Evolutionary conservation across 1,284 basidiomycete species (phyloP).

Genomic region (Pseudozyma tsukubaensis): DNA sequence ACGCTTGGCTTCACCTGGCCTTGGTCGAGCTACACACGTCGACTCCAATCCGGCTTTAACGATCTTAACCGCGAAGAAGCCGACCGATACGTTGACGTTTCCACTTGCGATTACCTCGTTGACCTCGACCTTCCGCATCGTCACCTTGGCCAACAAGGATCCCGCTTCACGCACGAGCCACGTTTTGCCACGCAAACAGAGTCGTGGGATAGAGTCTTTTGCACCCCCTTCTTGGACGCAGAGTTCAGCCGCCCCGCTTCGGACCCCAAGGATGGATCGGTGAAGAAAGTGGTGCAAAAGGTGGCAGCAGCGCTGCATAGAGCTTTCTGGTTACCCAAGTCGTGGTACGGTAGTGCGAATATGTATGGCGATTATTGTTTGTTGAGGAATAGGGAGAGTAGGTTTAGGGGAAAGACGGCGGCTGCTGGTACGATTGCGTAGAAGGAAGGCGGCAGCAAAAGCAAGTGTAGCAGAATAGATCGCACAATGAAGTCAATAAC

Average conservation of each 20-base stretch:
- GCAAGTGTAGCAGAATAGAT: too few relatives aligned
- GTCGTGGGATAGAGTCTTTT: conserved; percentile 54
- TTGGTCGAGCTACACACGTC: conserved; percentile 73
- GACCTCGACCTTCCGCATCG: conserved; percentile 57
- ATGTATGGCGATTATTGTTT: conserved; percentile 62
- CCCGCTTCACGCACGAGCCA: conserved; percentile 40
- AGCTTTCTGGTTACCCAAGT: conserved; percentile 56
- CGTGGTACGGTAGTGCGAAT: conserved; percentile 40
- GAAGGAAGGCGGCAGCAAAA: too few relatives aligned
- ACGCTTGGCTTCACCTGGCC: conserved; percentile 71
- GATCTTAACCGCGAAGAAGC: conserved; percentile 85
- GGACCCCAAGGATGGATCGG: conserved; percentile 7
- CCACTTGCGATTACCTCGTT: conserved; percentile 62
- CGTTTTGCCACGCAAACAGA: conserved; percentile 32
- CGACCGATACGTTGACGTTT: conserved; percentile 78
- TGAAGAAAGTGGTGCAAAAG: conserved; percentile 7
- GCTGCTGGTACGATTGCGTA: too few relatives aligned
- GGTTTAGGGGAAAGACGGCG: conserved; percentile 3
- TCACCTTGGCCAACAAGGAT: conserved; percentile 15
- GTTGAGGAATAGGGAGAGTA: conserved; percentile 31
- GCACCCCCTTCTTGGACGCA: conserved; percentile 60
- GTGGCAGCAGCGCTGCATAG: conserved; percentile 46
- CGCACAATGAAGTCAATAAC: too few relatives aligned
- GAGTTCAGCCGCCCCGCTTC: conserved; percentile 42
- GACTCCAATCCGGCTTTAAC: conserved; percentile 79